Base-by-base conservation (phyloP, 2,329 filamentous ascomycete genomes). In the Fusarium nematophilum region DNA sequence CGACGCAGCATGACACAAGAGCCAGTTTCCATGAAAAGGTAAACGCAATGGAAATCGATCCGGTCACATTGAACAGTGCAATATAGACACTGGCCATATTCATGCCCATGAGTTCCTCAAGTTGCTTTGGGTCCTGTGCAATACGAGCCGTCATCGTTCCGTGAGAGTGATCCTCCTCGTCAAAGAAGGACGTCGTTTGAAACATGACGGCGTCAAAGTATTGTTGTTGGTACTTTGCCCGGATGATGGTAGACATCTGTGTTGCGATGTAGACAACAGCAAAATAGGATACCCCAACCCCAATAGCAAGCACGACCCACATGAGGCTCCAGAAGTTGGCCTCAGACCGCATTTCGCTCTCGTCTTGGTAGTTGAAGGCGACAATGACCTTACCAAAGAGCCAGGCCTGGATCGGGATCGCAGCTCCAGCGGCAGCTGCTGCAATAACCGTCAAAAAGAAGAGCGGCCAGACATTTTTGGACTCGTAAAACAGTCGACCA, bases 21-120 rank as follows among this genome's bases (percentile, higher is more conserved):
- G 88, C 86, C 8, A 94, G 79, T 71, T 92, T 93, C 91, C 91
- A 93, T 2, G 89, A 88, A 70, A 89, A 92, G 4, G 82, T 78
- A 66, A 91, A 92, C 1, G 88, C 82, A 45, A 93, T 89, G 36
- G 82, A 77, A 11, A 91, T 74, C 7, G 84, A 86, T 0, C 89
- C 90, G 8, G 86, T 66, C 3, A 93, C 74, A 42, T 85, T 89
- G 69, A 91, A 88, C 17, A 89, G 69, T 8, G 88, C 86, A 15
- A 88, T 84, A 55, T 80, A 80, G 3, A 86, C 81, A 61, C 90
- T 80, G 2, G 86, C 82, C 81, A 89, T 84, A 67, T 89, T 88
- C 38, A 83, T 76, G 5, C 85, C 85, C 66, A 88, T 81, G 6
- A 90, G 77, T 70, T 89, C 84, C 70, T 88, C 84, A 4, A 89